Base-by-base conservation (phyloP, 1,284 basidiomycete genomes). In the Serendipita sp. region DNA sequence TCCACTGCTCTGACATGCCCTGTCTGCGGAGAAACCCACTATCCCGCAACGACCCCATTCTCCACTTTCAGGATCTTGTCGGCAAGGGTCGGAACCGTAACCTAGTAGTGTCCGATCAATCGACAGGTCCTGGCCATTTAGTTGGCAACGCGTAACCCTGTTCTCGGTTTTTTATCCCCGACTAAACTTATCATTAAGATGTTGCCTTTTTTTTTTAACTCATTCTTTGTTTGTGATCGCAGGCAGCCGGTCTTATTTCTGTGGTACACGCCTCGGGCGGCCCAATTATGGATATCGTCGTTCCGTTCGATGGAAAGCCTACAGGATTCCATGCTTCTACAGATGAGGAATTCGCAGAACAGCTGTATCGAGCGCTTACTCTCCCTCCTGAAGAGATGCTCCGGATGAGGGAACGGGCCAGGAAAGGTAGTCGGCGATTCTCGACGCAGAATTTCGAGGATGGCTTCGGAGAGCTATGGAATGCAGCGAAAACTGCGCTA, bases 241-340 rank as follows among this genome's bases (percentile, higher is more conserved):
- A 95, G 93, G 92, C 93, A 2, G 91, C 95, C 0, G 95, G 95
- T 0, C 81, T 95, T 1, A 89, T 99, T 17, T 92, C 95, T 0
- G 81, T 99, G 2, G 85, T 88, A 0, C 94, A 99, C 71, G 90
- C 89, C 0, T 96, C 93, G 0, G 95, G 91, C 0, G 95, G 96
- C 0, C 96, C 95, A 0, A 72, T 94, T 35, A 79, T 86, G 61
- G 95, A 99, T 72, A 98, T 99, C 64, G 85, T 96, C 38, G 83
- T 93, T 0, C 88, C 90, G 0, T 82, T 82, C 69, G 74, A 87
- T 22, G 83, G 82, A 10, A 71, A 84, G 68, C 76, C 75, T 5
- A 93, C 91, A 83, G 93, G 93, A 17, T 95, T 83, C 73, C 94
- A 96, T 71, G 94, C 93, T 0, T 81, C 76, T 0, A 78, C 80